Evolutionary conservation across 257 asterid species (phyloP), one percentile per base, ranked within the genome.

Genomic region (Lycium ferocissimum): DNA sequence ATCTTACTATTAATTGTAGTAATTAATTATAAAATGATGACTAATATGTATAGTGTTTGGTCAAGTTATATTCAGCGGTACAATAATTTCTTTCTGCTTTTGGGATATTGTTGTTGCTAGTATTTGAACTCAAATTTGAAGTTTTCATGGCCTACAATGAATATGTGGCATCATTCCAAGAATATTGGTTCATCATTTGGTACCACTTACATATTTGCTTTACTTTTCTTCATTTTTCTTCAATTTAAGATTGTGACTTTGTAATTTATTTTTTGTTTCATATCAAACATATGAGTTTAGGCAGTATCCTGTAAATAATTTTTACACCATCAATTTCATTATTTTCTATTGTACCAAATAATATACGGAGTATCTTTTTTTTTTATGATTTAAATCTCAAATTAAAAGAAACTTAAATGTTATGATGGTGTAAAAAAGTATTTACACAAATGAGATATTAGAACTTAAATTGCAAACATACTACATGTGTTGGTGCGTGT

Each of bases 41-140:
- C 82, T 51, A 76, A 76, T 76, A 76, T 53, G 65, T 51, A 76
- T 76, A 76, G 43, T 26, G 45, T 35, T 33, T 66, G 7, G 37
- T 63, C 4, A 63, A 20, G 70, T 63, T 61, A 11, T 2, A 7
- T 51, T 51, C 57, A 57, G 18, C 7, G 22, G 66, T 59, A 59
- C 54, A 75, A 49, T 76, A 76, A 51, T 14, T 51, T 15, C 26
- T 78, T 78, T 78, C 47, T 26, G 22, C 15, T 53, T 78, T 51
- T 76, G 82, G 65, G 14, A 53, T 76, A 13, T 51, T 76, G 15
- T 51, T 26, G 82, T 53, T 76, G 2, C 15, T 51, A 26, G 47
- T 76, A 11, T 26, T 14, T 6, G 0, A 26, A 53, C 26, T 76
- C 2, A 76, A 53, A 14, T 26, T 53, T 76, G 33, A 26, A 76